phyloP scores from a whole-genome alignment of 1,284 basidiomycete species.

The Phylloboletellus chloephorus region DNA sequence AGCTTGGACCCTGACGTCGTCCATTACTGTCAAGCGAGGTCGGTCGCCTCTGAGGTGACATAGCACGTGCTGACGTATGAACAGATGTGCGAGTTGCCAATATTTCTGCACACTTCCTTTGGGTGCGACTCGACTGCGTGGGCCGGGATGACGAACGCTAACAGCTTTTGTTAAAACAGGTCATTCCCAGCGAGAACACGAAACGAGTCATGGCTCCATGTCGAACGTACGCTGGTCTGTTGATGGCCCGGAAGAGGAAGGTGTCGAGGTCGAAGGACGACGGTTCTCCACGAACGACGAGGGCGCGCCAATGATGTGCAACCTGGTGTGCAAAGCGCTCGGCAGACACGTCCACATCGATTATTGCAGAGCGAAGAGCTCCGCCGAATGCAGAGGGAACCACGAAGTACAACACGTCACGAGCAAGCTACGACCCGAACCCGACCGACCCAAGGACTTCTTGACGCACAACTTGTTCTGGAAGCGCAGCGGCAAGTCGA shows the following conservation, averaged over 20 bases:
- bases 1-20: constrained; percentile 35
- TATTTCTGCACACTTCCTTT: constrained; percentile 53
- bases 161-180: constrained; percentile 33
- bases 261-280: constrained; percentile 48
- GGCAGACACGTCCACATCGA: constrained; percentile 49
- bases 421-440: constrained; percentile 39
- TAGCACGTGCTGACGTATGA: constrained; percentile 1
- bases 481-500: constrained; percentile 47
- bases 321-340: constrained; percentile 37
- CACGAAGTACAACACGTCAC: constrained; percentile 42
- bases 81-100: constrained; percentile 47
- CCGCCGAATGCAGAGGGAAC: constrained; percentile 33
- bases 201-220: constrained; percentile 60
- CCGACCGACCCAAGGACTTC: constrained; percentile 46
- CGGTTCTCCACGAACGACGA: constrained; percentile 50
- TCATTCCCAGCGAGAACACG: constrained; percentile 53
- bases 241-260: constrained; percentile 40
- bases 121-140: constrained; percentile 31
- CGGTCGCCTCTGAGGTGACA: constrained; percentile 8
- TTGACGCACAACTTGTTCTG: constrained; percentile 51
- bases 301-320: constrained; percentile 62
- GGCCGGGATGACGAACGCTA: neutral
- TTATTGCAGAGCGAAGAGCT: constrained; percentile 41
- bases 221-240: constrained; percentile 49
- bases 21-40: constrained; percentile 49